phyloP scores from a whole-genome alignment of 495 filamentous ascomycete genomes.

The Rhizodiscina lignyota region DNA sequence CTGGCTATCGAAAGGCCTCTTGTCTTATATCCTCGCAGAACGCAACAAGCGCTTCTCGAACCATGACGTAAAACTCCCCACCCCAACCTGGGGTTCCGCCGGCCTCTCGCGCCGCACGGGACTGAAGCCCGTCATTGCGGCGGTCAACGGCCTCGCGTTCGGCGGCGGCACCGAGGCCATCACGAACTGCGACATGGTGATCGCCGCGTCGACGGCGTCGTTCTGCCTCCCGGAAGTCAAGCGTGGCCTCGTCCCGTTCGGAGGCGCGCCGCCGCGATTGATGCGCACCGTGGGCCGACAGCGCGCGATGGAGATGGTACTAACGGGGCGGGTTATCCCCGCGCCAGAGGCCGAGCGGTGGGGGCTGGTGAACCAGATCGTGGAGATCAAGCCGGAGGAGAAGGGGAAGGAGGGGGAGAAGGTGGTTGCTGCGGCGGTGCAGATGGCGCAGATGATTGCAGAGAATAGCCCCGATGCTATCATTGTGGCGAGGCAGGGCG shows the following conservation, averaged over 20 bases:
- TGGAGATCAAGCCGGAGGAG: too few relatives aligned
- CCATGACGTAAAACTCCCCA: constrained; percentile 26
- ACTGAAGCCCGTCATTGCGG: constrained; percentile 7
- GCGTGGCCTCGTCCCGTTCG: constrained; percentile 1
- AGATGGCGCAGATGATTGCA: constrained; percentile 32
- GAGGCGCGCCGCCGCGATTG: constrained; percentile 2
- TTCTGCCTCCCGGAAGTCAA: constrained; percentile 5
- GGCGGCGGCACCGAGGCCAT: constrained; percentile 2
- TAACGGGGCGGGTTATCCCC: not conserved
- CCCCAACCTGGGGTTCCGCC: constrained; percentile 27
- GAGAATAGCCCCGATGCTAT: constrained; percentile 56
- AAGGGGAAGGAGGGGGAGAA: constrained; percentile 15
- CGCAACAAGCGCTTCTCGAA: constrained; percentile 24
- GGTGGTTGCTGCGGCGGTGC: constrained; percentile 11
- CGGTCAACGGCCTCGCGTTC: constrained; percentile 2
- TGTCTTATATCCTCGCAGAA: constrained; percentile 12
- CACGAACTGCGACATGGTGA: constrained; percentile 3
- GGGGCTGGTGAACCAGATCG: constrained; percentile 35
- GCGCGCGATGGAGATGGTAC: constrained; percentile 4
- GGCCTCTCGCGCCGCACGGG: constrained; percentile 34
- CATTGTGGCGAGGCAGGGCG: constrained; percentile 45
- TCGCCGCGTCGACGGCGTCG: constrained; percentile 1
- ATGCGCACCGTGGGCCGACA: constrained; percentile 2
- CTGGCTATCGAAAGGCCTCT: not conserved
- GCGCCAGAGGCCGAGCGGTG: constrained; percentile 1